These are phyloP conservation scores for Epithemia pelagica DNA, from an alignment of 108 stramenopile genomes.

Conservation along the genomic window DNA sequence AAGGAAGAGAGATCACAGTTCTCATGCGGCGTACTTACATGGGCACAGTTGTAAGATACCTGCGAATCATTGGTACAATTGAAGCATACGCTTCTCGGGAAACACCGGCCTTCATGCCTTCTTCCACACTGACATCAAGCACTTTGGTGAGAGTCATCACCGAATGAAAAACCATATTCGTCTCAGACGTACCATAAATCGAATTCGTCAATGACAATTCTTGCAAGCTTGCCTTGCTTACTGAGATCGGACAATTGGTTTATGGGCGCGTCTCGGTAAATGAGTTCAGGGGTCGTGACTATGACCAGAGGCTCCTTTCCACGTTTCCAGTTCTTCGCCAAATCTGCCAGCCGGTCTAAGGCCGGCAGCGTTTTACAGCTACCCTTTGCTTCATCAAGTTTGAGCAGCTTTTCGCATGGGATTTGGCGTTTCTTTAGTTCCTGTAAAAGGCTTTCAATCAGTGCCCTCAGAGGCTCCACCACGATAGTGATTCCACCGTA, in stretches of 20 bases:
- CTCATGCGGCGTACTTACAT: neutral
- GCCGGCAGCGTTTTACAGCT: neutral
- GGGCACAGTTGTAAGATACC: neutral
- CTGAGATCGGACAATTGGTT: neutral
- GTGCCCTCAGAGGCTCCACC: conserved; percentile 7
- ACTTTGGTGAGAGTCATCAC: neutral
- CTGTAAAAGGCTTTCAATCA: conserved; percentile 5
- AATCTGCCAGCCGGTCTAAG: neutral
- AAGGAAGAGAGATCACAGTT: neutral
- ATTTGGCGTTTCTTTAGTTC: neutral
- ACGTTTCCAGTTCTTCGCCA: neutral
- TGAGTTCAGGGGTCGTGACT: conserved; percentile 15
- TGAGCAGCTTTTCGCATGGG: neutral
- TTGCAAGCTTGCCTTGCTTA: neutral
- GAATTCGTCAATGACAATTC: conserved; percentile 10
- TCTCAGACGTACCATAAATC: conserved; percentile 1
- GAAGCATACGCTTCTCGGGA: neutral
- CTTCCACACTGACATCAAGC: neutral
- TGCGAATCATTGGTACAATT: neutral
- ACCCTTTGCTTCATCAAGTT: neutral
- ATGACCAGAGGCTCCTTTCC: neutral
- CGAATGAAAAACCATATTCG: neutral
- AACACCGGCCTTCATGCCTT: neutral
- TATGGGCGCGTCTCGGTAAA: neutral
- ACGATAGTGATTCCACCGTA: conserved; percentile 11